Conservation (phyloP, 2,329 filamentous ascomycete species). For the Phialemoniopsis sp. region DNA sequence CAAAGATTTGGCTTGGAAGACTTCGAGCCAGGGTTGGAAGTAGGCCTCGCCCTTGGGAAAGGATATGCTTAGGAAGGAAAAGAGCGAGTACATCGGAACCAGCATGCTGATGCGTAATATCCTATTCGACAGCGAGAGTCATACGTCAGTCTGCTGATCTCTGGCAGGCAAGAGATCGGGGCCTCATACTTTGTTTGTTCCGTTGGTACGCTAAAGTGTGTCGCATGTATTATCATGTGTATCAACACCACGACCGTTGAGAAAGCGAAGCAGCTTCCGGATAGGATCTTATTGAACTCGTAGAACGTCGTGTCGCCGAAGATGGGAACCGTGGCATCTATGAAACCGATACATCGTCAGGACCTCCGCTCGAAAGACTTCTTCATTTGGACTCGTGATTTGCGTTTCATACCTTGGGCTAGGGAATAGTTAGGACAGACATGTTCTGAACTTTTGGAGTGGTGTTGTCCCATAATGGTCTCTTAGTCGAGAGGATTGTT, state of each 20-base stretch:
- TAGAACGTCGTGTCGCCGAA: constrained; percentile 5
- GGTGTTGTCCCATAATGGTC: too few relatives aligned
- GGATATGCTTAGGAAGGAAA: constrained; percentile 30
- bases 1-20: constrained; percentile 33
- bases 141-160: too few relatives aligned
- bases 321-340: constrained; percentile 1
- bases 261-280: constrained; percentile 8
- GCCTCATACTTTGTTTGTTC: constrained; percentile 31
- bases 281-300: constrained; percentile 8
- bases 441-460: too few relatives aligned
- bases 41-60: constrained; percentile 32
- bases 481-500: too few relatives aligned
- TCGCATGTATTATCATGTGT: constrained; percentile 5
- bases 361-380: too few relatives aligned
- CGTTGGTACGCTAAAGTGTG: constrained; percentile 31
- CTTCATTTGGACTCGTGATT: too few relatives aligned
- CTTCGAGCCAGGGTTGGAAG: constrained; percentile 28
- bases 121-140: constrained; percentile 10
- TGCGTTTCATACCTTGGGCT: too few relatives aligned
- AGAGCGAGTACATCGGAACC: constrained; percentile 32
- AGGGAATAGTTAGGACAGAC: too few relatives aligned
- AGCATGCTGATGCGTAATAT: constrained; percentile 36
- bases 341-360: too few relatives aligned
- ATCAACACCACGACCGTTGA: constrained; percentile 6
- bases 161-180: not conserved